A percentile compares a stretch with the other conserved stretches of the same genome.
These are phyloP conservation scores for Clathrus columnatus DNA, from an alignment of 768 basidiomycete species.

Conservation along the genomic window DNA sequence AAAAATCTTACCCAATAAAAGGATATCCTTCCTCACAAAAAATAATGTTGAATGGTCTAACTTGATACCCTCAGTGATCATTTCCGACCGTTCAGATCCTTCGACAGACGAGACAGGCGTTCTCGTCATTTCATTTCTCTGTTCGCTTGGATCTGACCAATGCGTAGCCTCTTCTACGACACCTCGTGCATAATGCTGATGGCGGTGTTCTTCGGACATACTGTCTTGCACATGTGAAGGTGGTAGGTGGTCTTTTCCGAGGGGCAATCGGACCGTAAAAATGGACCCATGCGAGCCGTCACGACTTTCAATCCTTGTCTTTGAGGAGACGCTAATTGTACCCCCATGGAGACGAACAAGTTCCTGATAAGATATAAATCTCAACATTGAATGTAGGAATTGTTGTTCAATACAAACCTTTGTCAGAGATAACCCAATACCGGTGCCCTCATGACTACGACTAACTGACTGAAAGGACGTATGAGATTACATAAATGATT, in stretches of 20 bases:
- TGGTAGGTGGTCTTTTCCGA: slow-evolving; percentile 27
- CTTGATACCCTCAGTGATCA: slow-evolving; percentile 1
- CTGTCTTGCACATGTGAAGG: slow-evolving; percentile 19
- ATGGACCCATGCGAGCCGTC: slow-evolving; percentile 26
- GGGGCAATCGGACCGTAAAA: slow-evolving; percentile 25
- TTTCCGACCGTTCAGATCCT: slow-evolving; percentile 16
- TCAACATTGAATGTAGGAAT: not conserved
- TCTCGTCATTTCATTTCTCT: slow-evolving; percentile 2
- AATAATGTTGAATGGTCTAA: slow-evolving; percentile 26
- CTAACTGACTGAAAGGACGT: slow-evolving; percentile 17
- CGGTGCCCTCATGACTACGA: slow-evolving; percentile 27
- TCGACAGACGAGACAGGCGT: slow-evolving; percentile 8
- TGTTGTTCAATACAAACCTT: slow-evolving; percentile 15
- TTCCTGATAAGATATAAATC: slow-evolving; percentile 20
- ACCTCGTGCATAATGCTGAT: slow-evolving; percentile 24
- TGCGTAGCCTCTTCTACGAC: slow-evolving; percentile 31
- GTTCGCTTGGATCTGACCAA: slow-evolving; percentile 22
- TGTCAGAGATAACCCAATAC: slow-evolving; percentile 28
- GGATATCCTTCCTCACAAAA: slow-evolving; percentile 24
- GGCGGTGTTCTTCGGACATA: slow-evolving; percentile 1
- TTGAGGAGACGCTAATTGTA: slow-evolving; percentile 22
- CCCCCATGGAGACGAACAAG: slow-evolving; percentile 30
- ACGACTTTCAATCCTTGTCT: slow-evolving; percentile 19
- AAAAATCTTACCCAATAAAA: slow-evolving; percentile 23
- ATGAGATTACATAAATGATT: not conserved